Conservation (phyloP, 805 yeast species). For the Metschnikowia koreensis region DNA sequence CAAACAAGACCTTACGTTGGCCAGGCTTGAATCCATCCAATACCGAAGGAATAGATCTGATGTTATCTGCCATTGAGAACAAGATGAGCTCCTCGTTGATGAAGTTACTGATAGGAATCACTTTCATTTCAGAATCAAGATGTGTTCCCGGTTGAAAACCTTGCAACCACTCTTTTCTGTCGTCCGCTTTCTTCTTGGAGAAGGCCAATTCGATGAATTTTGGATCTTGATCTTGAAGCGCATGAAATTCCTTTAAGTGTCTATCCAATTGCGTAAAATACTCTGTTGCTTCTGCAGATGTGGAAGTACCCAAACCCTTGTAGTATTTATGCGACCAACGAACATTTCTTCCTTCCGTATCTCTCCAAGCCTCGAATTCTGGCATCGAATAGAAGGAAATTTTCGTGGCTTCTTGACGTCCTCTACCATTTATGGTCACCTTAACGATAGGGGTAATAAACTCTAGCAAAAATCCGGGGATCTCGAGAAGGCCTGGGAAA, state of each 20-base stretch:
- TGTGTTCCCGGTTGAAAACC: slow-evolving; percentile 90
- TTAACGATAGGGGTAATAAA: slow-evolving; percentile 96
- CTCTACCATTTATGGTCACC: slow-evolving; percentile 66
- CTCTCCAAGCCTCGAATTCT: slow-evolving; percentile 92
- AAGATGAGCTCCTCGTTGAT: slow-evolving; percentile 92
- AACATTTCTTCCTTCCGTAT: slow-evolving; percentile 66
- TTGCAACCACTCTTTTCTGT: slow-evolving; percentile 94
- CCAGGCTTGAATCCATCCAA: slow-evolving; percentile 97
- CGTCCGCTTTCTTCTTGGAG: slow-evolving; percentile 93
- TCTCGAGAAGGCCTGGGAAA: slow-evolving; percentile 86
- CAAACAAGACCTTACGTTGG: slow-evolving; percentile 89
- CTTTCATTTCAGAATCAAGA: slow-evolving; percentile 70
- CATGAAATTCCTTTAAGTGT: slow-evolving; percentile 83
- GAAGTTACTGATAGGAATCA: slow-evolving; percentile 88
- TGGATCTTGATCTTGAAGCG: slow-evolving; percentile 75
- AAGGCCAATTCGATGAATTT: slow-evolving; percentile 86
- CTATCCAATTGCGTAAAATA: slow-evolving; percentile 82
- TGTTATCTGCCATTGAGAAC: slow-evolving; percentile 94
- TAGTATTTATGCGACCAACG: slow-evolving; percentile 94
- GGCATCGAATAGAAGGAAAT: slow-evolving; percentile 92
- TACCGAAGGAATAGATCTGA: slow-evolving; percentile 91
- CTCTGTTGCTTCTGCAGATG: slow-evolving; percentile 76
- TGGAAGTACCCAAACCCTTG: slow-evolving; percentile 98
- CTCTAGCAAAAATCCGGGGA: slow-evolving; percentile 90
- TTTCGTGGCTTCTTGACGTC: slow-evolving; percentile 47